Evolutionary conservation across 805 yeast genomes (phyloP), one percentile per base, ranked within the genome.

Genomic region (Spathaspora arborariae): DNA sequence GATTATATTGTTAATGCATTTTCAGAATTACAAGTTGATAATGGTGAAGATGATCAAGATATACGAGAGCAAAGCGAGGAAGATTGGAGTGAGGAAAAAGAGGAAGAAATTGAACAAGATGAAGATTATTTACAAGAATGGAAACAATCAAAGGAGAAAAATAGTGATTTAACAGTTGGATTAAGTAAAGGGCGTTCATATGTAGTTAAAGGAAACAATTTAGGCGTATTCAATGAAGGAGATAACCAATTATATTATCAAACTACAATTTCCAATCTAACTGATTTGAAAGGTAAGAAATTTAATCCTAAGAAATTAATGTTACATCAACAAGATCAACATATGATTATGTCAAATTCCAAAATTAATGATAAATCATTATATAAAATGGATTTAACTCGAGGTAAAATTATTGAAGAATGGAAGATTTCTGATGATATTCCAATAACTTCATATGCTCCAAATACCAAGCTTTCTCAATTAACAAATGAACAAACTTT

Each of bases 381-480:
- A 41, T 87, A 76, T 66, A 78, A 80, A 54, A 78, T 89, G 89
- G 97, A 90, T 67, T 64, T 90, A 42, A 85, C 79, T 58, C 75
- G 81, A 47, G 97, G 96, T 11, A 72, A 82, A 57, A 76, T 90
- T 45, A 85, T 90, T n/a, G 96, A 90, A 60, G 94, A 88, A 59
- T 90, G 96, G 94, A 67, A 75, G 30, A 72, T 85, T 18, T 56
- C 61, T 19, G 73, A 71, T 20, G 76, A 76, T 44, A 51, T 74
- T 6, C 72, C 81, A 16, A 70, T 83, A 22, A 78, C 76, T 15
- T 72, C 77, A 24, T 83, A 81, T 60, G 85, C 84, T 2, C 91
- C 96, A 4, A 72, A 80, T n/a, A 64, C 75, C 43, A 89, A 88
- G 63, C 85, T 83, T 56, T 79, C 88, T 34, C 95, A 85, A 59